Evolutionary conservation across 805 yeast species (phyloP).

Genomic region (Candida broadrunensis): DNA sequence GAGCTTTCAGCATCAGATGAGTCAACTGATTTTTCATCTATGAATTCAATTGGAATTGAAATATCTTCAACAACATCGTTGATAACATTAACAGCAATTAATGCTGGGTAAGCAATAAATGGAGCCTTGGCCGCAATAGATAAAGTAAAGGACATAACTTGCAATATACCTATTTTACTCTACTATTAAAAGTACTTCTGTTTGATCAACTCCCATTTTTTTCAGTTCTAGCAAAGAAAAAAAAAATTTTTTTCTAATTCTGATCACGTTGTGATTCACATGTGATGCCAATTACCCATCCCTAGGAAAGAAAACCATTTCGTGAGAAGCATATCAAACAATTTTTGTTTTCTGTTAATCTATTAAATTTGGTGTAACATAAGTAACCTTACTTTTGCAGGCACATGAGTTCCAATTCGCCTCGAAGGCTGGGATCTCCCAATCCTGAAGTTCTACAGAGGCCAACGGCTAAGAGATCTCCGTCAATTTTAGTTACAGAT

Average conservation of each 20-base stretch:
- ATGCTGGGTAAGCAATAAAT: constrained; percentile 70
- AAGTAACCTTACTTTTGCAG: too few species aligned
- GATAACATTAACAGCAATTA: constrained; percentile 75
- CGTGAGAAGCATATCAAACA: too few species aligned
- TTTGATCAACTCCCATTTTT: too few species aligned
- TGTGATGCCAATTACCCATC: too few species aligned
- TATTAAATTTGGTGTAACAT: too few species aligned
- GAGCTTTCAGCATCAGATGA: constrained; percentile 43
- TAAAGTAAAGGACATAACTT: constrained; percentile 51
- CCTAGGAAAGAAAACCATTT: too few species aligned
- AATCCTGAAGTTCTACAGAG: constrained; percentile 15
- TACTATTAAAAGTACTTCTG: too few species aligned
- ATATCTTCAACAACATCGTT: constrained; percentile 43
- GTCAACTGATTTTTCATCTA: constrained; percentile 62
- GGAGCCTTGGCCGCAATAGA: constrained; percentile 86
- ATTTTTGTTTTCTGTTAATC: too few species aligned
- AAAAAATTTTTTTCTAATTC: too few species aligned
- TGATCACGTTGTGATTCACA: too few species aligned
- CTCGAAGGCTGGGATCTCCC: constrained; percentile 2
- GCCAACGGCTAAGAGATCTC: constrained; percentile 82
- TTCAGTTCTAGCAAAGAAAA: too few species aligned
- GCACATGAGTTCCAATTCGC: constrained; percentile 1
- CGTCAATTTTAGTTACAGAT: constrained; percentile 92
- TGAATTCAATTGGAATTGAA: constrained; percentile 58
- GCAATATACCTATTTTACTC: too few species aligned